phyloP scores from a whole-genome alignment of 768 basidiomycete genomes.

The Psilocybe azurescens region DNA sequence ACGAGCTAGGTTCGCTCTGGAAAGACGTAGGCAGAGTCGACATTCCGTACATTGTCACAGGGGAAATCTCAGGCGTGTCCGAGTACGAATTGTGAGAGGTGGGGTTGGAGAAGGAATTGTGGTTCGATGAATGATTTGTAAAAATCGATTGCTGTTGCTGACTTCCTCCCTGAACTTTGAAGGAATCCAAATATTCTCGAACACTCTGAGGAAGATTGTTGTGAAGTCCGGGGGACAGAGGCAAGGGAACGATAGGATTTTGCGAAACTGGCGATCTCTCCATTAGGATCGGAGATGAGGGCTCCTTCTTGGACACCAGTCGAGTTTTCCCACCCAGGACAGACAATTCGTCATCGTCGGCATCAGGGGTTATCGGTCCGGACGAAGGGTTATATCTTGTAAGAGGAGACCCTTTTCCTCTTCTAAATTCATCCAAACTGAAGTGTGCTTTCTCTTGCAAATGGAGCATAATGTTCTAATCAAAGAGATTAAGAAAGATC shows the following conservation, averaged over 20 bases:
- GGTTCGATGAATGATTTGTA: conserved; percentile 12
- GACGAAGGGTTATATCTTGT: conserved; percentile 40
- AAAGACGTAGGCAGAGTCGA: conserved; percentile 40
- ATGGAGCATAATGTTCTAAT: conserved; percentile 65
- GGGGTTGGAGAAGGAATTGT: conserved; percentile 15
- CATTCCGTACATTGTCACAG: conserved; percentile 53
- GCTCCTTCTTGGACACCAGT: conserved; percentile 65
- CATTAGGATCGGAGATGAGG: conserved; percentile 55
- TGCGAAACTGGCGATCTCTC: conserved; percentile 74
- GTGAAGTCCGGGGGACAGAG: conserved; percentile 55
- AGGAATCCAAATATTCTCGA: conserved; percentile 71
- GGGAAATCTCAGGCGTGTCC: conserved; percentile 42
- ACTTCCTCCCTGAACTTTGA: conserved; percentile 36
- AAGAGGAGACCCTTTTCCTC: conserved; percentile 55
- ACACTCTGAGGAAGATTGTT: conserved; percentile 65
- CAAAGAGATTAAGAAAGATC: background rate
- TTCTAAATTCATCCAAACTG: conserved; percentile 66
- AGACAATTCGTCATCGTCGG: conserved; percentile 67
- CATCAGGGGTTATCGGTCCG: conserved; percentile 44
- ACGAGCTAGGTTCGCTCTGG: conserved; percentile 40
- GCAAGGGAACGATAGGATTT: conserved; percentile 76
- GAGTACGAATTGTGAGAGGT: conserved; percentile 29
- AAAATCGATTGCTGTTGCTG: conserved; percentile 22
- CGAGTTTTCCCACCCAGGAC: conserved; percentile 71
- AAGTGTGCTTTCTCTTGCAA: conserved; percentile 70